These are phyloP conservation scores for Ceratocystis papillata DNA, from an alignment of 2,329 filamentous ascomycete genomes.

Conservation along the genomic window DNA sequence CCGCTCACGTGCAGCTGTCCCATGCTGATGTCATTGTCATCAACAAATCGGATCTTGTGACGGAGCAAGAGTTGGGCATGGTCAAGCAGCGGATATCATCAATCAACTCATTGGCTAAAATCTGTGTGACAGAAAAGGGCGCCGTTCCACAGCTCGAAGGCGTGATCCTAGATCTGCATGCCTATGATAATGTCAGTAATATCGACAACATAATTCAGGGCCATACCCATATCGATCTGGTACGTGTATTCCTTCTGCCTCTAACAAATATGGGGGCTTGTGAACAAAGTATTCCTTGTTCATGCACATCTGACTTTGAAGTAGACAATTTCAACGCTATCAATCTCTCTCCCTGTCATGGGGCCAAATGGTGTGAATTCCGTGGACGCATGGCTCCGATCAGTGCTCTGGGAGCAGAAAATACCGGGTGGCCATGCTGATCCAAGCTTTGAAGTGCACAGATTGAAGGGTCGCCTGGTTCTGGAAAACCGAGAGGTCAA, in stretches of 20 bases:
- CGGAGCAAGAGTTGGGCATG: conserved; percentile 51
- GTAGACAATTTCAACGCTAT: conserved; percentile 74
- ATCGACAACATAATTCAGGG: conserved; percentile 64
- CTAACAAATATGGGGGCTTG: not conserved
- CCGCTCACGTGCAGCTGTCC: conserved; percentile 90
- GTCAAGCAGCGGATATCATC: conserved; percentile 63
- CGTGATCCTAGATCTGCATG: conserved; percentile 77
- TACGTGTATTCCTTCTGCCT: conserved; percentile 34
- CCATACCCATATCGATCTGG: conserved; percentile 82
- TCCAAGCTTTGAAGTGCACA: conserved; percentile 64
- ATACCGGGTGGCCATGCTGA: conserved; percentile 40
- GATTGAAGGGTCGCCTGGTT: conserved; percentile 69
- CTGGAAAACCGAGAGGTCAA: conserved; percentile 55
- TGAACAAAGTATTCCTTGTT: not conserved
- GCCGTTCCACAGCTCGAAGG: conserved; percentile 74
- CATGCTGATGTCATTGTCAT: conserved; percentile 92
- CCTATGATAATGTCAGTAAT: conserved; percentile 72
- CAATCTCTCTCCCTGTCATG: conserved; percentile 56
- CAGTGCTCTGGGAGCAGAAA: conserved; percentile 68
- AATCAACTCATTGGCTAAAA: conserved; percentile 81
- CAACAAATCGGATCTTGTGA: conserved; percentile 85
- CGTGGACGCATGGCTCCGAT: conserved; percentile 73
- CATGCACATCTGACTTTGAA: not conserved
- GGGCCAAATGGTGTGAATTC: conserved; percentile 44
- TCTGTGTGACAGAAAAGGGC: conserved; percentile 72